Evolutionary conservation across 352 stramenopile species (phyloP), one percentile per base, ranked within the genome.

Genomic region (Pythium oligandrum): DNA sequence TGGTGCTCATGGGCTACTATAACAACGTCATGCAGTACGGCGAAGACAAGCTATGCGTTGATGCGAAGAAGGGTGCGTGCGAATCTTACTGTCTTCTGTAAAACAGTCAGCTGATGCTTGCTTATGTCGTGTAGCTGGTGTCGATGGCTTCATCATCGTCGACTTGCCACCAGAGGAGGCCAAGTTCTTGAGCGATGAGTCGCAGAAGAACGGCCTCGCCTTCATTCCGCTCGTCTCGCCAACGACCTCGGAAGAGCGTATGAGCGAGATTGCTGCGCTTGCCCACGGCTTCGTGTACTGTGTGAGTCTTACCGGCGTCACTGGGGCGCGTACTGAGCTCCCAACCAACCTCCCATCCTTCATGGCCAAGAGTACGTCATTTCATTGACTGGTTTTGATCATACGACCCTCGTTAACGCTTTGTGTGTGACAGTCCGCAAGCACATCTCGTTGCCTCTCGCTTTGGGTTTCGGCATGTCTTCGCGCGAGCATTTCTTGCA

Each of bases 1-100:
- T 99, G 35, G 93, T 99, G 57, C 88, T 99, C 45, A 99, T 99
- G 97, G 96, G 96, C 43, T 94, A 99, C 82, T 98, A 98, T 81
- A 99, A 99, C 78, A 98, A 98, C 51, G 97, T 99, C 58, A 66
- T 98, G 53, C 92, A 98, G 68, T 99, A 98, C 66, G 96, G 96
- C 9, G 82, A 98, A 51, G 83, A 96, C 40, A 90, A 92, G 55
- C 85, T 99, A 43, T 92, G 82, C 57, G 59, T 64, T 40, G 82
- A 91, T 46, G 71, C 81, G 35, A 70, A 84, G 49, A 93, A 96
- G 73, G 71, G 77, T 71, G 37, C 30, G 12, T 47, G 71, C 90
- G 30, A 53, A 40, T 31, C 10, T 9, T 30, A 31, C 11, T 40
- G 35, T 44, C 30, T 44, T 51, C 39, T 34, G 35, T 10, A 36